These are phyloP conservation scores for Penicillium glabrum DNA, from an alignment of 2,329 filamentous ascomycete genomes.

Conservation along the genomic window DNA sequence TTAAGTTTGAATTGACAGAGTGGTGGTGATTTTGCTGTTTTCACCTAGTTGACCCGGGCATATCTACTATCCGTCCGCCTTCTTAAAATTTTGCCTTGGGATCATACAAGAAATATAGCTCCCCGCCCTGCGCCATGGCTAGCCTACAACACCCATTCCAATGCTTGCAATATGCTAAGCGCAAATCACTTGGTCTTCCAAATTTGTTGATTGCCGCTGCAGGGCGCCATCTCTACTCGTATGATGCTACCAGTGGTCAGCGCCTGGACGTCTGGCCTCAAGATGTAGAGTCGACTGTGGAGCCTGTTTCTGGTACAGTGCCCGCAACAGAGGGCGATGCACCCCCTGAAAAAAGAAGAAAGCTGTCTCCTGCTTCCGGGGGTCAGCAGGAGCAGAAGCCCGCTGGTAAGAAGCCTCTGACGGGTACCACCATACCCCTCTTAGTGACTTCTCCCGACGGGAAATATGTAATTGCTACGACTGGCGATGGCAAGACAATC, in stretches of 20 bases:
- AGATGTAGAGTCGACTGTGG: conserved; percentile 28
- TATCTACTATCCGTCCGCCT: conserved; percentile 1
- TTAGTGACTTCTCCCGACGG: conserved; percentile 65
- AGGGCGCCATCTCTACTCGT: conserved; percentile 69
- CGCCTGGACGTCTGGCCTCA: conserved; percentile 63
- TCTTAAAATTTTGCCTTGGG: conserved; percentile 13
- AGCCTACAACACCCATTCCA: conserved; percentile 60
- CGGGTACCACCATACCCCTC: conserved; percentile 65
- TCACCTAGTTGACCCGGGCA: not conserved
- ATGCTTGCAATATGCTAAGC: conserved; percentile 50
- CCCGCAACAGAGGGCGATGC: conserved; percentile 30
- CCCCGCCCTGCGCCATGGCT: conserved; percentile 28
- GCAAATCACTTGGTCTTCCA: conserved; percentile 18
- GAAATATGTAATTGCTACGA: conserved; percentile 72
- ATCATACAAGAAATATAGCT: conserved; percentile 1
- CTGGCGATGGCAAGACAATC: conserved; percentile 87
- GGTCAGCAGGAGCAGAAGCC: conserved; percentile 18
- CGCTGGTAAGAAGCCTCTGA: conserved; percentile 17
- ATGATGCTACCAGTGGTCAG: conserved; percentile 58
- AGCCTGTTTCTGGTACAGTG: conserved; percentile 22
- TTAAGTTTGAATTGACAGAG: not conserved
- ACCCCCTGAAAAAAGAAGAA: conserved; percentile 48
- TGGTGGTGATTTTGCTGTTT: not conserved
- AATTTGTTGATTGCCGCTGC: conserved; percentile 70
- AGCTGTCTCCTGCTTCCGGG: conserved; percentile 32